Evolutionary conservation across 345 rosid species (phyloP).

Genomic region (Physaria fendleri): DNA sequence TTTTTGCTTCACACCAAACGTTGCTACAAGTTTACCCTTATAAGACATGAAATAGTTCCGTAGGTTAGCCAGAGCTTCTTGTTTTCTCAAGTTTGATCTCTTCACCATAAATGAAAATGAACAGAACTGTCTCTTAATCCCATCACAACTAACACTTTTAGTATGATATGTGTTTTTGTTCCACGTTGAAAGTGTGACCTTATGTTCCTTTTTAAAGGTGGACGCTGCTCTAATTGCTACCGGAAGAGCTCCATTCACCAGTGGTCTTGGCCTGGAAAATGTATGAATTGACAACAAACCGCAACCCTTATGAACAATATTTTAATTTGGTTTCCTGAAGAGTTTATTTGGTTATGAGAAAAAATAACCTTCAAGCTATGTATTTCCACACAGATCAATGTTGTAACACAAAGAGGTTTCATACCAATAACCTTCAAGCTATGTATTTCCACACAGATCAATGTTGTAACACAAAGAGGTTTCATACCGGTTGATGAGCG

Average conservation of each 20-base stretch:
- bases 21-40: neutral
- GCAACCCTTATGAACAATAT: neutral
- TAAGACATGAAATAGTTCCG: neutral
- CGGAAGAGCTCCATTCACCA: conserved; percentile 98
- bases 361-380: neutral
- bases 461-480: conserved; percentile 87
- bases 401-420: conserved; percentile 87
- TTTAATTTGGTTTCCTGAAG: neutral
- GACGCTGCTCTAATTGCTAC: conserved; percentile 98
- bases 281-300: conserved; percentile 33
- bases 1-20: neutral
- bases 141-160: neutral
- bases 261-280: conserved; percentile 93
- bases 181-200: neutral
- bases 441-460: conserved; percentile 46
- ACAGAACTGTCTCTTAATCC: neutral
- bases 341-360: neutral
- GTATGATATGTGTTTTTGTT: neutral
- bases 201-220: conserved; percentile 44
- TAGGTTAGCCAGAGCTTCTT: neutral
- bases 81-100: neutral
- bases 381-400: conserved; percentile 60
- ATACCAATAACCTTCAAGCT: conserved; percentile 36
- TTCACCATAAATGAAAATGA: neutral
- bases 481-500: conserved; percentile 91